Base-by-base conservation (phyloP, 345 rosid species). In the Gossypium anomalum region DNA sequence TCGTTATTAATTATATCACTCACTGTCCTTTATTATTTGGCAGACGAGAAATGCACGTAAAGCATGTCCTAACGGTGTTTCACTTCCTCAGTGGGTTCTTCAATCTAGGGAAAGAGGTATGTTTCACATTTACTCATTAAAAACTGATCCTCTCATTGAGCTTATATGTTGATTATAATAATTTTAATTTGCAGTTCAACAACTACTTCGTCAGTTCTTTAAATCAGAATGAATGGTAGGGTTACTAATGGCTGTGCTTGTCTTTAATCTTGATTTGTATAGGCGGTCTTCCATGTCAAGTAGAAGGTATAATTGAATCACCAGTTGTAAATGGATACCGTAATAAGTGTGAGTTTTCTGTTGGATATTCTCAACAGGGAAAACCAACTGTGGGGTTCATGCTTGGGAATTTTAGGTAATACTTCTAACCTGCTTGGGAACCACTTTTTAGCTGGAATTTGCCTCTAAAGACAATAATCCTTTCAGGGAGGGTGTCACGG, bases 31-130 rank as follows among this genome's bases (percentile, higher is more conserved):
- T 63, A 68, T 76, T 65, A 73, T 47, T 56, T 78, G 80, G 81
- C 92, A 93, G 99, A 89, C 99, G 45, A 89, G 93, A 80, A 93
- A 84, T 76, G 89, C 97, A 11, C 97, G 97, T 61, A 93, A 90
- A 86, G 98, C 94, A 71, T 95, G 99, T 83, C 98, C 94, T 6
- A 83, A 78, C 81, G 98, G 96, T 47, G 80, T 82, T 78, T 84
- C 94, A 73, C 89, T 93, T 80, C 99, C 98, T 25, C 85, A 90
- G 77, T 95, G 97, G 98, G 78, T 93, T 76, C 86, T 90, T 68
- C 87, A 87, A 64, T 85, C 99, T 10, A 88, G 85, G 82, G 99
- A 95, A 74, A 87, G 88, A 84, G 99, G 99, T 95, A 72, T n/a
- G 45, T 58, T 86, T 72, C 67, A 20, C 74, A 58, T 72, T 78